Evolutionary conservation across 768 basidiomycete genomes (phyloP), one percentile per base, ranked within the genome.

Genomic region (Lyophyllum atratum): DNA sequence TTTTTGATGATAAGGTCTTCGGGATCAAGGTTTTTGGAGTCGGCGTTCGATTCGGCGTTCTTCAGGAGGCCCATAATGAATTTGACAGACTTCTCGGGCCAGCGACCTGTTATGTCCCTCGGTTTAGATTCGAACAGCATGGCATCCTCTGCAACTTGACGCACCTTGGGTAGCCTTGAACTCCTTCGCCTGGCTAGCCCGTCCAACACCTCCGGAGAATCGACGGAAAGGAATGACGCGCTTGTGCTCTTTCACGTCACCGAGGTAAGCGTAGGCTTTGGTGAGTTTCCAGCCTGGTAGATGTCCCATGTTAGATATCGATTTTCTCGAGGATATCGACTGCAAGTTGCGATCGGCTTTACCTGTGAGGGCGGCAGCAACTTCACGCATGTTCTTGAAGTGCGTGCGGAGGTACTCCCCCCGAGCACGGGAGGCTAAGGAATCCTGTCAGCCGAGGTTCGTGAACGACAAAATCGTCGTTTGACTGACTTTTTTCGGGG

Each of bases 301-400:
- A 40, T 21, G 29, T 55, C n/a, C 26, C 12, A 40, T 42, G 22
- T 34, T 63, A n/a, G n/a, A n/a, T n/a, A n/a, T n/a, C n/a, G 8
- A 54, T 54, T 54, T 45, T 34, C 31, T 44, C 24, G 45, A 24
- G 21, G 4, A 33, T 21, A 57, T 56, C 37, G 29, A 40, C 19
- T 29, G 19, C 49, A 54, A 53, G 24, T 44, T n/a, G 19, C 34
- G 40, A 50, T 49, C 14, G 34, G 40, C 75, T 82, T 68, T 63
- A 93, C 95, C 95, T 63, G 88, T 85, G 62, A 98, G 81, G 64
- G 92, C 94, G 63, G 96, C 96, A 50, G 92, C 95, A 55, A 98
- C 97, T 78, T 99, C 97, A 62, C 93, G 89, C 93, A 97, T 98
- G 86, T 98, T 99, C 90, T 99, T 99, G 88, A 97, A 99, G 82